Percentiles rank a stretch among this genome's conserved stretches.
Conservation (phyloP, 805 yeast species). For the Clavispora fructus region DNA sequence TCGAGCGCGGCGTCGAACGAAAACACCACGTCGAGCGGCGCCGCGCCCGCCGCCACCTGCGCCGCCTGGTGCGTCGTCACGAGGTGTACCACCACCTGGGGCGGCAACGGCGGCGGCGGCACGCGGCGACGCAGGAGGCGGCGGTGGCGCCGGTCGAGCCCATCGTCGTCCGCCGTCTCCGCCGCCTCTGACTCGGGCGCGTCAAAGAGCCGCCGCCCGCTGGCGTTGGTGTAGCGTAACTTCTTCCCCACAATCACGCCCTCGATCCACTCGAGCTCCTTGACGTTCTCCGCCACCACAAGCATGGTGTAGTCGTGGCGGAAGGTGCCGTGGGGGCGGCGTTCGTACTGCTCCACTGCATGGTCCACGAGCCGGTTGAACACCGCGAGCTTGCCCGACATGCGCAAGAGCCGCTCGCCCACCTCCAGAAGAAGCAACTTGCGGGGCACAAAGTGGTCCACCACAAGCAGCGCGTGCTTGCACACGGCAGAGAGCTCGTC, state of each 20-base stretch:
- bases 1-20: slow-evolving; percentile 34
- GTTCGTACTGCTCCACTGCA: slow-evolving; percentile 18
- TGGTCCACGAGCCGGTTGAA: slow-evolving; percentile 46
- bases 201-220: slow-evolving; percentile 53
- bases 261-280: slow-evolving; percentile 75
- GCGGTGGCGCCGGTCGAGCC: not conserved
- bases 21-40: slow-evolving; percentile 25
- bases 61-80: slow-evolving; percentile 10
- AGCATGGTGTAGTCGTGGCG: slow-evolving; percentile 18
- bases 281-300: slow-evolving; percentile 55
- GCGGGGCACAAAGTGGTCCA: slow-evolving; percentile 73
- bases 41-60: not conserved
- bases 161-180: not conserved
- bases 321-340: not conserved
- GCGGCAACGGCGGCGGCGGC: not conserved
- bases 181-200: slow-evolving; percentile 10
- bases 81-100: slow-evolving; percentile 6
- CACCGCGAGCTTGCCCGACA: slow-evolving; percentile 57
- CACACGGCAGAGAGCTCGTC: slow-evolving; percentile 46
- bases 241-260: slow-evolving; percentile 70
- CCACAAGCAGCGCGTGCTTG: slow-evolving; percentile 66
- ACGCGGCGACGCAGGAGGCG: slow-evolving; percentile 2
- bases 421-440: slow-evolving; percentile 63
- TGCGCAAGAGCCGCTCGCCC: slow-evolving; percentile 45
- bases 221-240: slow-evolving; percentile 58